These are phyloP conservation scores for Polyporus arcularius DNA, from an alignment of 768 basidiomycete species.

Conservation along the genomic window DNA sequence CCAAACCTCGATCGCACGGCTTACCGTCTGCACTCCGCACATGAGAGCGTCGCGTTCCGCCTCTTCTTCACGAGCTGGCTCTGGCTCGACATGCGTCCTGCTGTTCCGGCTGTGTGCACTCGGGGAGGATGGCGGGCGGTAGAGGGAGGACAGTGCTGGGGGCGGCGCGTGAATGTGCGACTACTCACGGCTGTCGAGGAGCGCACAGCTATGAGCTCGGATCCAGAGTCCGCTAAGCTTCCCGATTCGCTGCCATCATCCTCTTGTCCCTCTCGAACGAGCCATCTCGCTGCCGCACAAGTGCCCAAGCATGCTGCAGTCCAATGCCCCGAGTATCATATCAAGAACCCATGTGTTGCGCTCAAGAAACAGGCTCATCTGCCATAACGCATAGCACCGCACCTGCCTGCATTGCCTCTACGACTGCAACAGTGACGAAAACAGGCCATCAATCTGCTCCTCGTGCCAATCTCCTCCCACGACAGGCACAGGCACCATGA, in stretches of 20 bases:
- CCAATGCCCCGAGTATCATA: too few species aligned
- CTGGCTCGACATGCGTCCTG: slow-evolving; percentile 15
- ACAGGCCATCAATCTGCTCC: slow-evolving; percentile 94
- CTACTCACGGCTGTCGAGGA: slow-evolving; percentile 1
- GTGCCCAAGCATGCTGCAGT: too few species aligned
- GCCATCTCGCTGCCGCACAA: too few species aligned
- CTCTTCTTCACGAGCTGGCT: slow-evolving; percentile 16
- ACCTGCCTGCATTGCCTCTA: background rate
- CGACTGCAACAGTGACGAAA: slow-evolving; percentile 72
- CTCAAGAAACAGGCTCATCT: background rate
- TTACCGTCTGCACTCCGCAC: slow-evolving; percentile 72
- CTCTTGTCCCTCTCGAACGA: too few species aligned
- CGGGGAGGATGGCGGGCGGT: background rate
- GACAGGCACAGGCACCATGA: slow-evolving; percentile 85
- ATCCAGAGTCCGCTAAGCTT: background rate
- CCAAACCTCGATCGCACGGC: slow-evolving; percentile 1
- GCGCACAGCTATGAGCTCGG: background rate
- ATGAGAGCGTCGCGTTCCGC: slow-evolving; percentile 53
- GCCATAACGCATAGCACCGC: background rate
- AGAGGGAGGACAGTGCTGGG: background rate
- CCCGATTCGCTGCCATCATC: too few species aligned
- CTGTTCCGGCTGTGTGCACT: background rate
- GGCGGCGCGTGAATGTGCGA: background rate
- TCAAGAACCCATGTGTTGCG: background rate
- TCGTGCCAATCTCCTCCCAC: slow-evolving; percentile 82